phyloP scores from a whole-genome alignment of 2,329 filamentous ascomycete genomes.

The Diaporthe australafricana region DNA sequence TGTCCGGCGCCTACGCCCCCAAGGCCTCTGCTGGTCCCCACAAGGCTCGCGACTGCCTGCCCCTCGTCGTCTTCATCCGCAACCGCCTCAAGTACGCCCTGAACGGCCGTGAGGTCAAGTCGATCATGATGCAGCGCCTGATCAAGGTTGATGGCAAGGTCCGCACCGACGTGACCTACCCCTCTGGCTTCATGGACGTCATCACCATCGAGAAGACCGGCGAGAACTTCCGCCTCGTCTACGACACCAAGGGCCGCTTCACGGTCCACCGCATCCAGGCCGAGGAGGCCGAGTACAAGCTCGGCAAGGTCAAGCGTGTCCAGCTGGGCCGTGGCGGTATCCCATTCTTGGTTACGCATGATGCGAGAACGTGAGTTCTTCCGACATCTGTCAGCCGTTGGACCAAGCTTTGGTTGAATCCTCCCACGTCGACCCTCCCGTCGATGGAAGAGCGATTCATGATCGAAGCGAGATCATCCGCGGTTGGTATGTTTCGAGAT shows the following conservation, averaged over 20 bases:
- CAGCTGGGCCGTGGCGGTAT: constrained; percentile 99
- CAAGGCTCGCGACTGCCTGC: constrained; percentile 99
- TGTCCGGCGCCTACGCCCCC: constrained; percentile 89
- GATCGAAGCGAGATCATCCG: constrained; percentile 54
- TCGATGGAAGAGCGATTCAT: constrained; percentile 28
- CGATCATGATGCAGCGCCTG: constrained; percentile 99
- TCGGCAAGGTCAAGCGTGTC: constrained; percentile 99
- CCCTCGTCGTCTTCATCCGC: constrained; percentile 97
- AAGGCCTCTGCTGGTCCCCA: constrained; percentile 87
- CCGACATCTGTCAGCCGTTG: constrained; percentile 99
- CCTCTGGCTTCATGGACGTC: constrained; percentile 99
- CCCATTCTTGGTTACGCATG: constrained; percentile 99
- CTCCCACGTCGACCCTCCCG: constrained; percentile 41
- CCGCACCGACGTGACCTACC: constrained; percentile 98
- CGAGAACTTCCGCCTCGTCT: constrained; percentile 99
- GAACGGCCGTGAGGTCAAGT: constrained; percentile 96
- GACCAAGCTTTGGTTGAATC: constrained; percentile 94
- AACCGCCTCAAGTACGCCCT: constrained; percentile 99
- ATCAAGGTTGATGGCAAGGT: constrained; percentile 99
- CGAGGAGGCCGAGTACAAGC: constrained; percentile 99
- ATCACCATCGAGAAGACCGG: constrained; percentile 99
- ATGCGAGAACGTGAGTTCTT: constrained; percentile 99
- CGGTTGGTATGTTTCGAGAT: constrained; percentile 65
- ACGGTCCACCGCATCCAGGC: constrained; percentile 99
- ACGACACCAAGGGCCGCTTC: constrained; percentile 99